Evolutionary conservation across 192 early-diverging fungal genomes (phyloP).

Genomic region (Anaeromyces robustus): DNA sequence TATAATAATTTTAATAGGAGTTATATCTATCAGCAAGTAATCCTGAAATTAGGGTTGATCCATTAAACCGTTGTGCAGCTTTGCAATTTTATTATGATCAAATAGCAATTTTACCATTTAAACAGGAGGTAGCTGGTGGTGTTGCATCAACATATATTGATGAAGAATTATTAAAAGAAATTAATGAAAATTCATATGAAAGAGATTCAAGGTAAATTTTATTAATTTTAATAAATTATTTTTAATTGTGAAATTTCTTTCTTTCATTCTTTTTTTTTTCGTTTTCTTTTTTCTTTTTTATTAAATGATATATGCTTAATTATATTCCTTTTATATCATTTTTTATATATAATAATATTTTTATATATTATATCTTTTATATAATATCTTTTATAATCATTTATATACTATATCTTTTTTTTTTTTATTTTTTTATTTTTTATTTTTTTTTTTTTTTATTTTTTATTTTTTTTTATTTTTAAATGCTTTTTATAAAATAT

Average conservation of each 20-base stretch:
- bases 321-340: no score
- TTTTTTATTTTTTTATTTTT: no score
- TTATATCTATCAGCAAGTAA: constrained; percentile 14
- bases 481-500: constrained; percentile 14
- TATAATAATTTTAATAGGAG: constrained; percentile 42
- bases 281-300: no score
- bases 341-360: neutral
- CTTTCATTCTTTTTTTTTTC: no score
- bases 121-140: constrained; percentile 38
- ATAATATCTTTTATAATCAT: neutral
- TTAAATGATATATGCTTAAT: no score
- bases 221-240: neutral
- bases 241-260: no score
- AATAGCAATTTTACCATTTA: constrained; percentile 78
- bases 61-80: constrained; percentile 73
- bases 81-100: constrained; percentile 76
- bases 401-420: no score
- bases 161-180: constrained; percentile 31
- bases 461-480: no score
- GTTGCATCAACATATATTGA: constrained; percentile 24
- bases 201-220: neutral
- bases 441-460: no score
- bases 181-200: neutral
- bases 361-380: constrained; percentile 21
- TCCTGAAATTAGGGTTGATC: constrained; percentile 61